Conservation (phyloP, 441 rosid genomes). For the Bocquillonia castaneifolia region DNA sequence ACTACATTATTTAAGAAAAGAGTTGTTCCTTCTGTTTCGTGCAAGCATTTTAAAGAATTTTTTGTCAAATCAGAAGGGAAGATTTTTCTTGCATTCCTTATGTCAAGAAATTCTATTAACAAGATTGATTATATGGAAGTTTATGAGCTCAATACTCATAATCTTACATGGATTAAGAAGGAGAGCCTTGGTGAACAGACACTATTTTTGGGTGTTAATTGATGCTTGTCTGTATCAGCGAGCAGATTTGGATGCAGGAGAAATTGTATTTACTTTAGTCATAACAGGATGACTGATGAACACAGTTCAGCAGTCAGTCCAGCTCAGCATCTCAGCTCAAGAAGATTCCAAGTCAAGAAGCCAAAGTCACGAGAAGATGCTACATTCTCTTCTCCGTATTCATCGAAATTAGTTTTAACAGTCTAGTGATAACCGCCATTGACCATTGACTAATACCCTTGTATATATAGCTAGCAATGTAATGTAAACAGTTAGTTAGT, state of each 20-base stretch:
- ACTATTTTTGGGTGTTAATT: conserved; percentile 18
- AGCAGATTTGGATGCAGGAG: conserved; percentile 19
- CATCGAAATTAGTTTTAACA: no score
- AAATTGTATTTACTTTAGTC: conserved; percentile 22
- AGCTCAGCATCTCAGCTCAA: no score
- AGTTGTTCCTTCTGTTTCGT: conserved; percentile 18
- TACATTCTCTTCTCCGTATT: no score
- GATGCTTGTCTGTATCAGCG: conserved; percentile 21
- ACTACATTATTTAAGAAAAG: conserved; percentile 8
- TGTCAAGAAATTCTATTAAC: conserved; percentile 5
- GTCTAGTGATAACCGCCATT: no score
- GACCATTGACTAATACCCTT: no score
- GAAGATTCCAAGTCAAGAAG: no score
- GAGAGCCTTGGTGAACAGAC: conserved; percentile 13
- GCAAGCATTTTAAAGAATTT: conserved; percentile 25
- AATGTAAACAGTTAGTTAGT: no score
- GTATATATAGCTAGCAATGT: no score
- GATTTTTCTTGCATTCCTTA: conserved; percentile 21
- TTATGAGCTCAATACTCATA: conserved; percentile 17
- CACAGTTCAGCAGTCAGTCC: no score
- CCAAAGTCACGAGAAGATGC: no score
- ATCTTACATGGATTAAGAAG: conserved; percentile 17
- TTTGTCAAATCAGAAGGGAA: conserved; percentile 21
- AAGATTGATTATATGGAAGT: conserved; percentile 26
- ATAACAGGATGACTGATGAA: background rate